phyloP scores from a whole-genome alignment of 2,329 filamentous ascomycete species.

The Epichloe sibirici region DNA sequence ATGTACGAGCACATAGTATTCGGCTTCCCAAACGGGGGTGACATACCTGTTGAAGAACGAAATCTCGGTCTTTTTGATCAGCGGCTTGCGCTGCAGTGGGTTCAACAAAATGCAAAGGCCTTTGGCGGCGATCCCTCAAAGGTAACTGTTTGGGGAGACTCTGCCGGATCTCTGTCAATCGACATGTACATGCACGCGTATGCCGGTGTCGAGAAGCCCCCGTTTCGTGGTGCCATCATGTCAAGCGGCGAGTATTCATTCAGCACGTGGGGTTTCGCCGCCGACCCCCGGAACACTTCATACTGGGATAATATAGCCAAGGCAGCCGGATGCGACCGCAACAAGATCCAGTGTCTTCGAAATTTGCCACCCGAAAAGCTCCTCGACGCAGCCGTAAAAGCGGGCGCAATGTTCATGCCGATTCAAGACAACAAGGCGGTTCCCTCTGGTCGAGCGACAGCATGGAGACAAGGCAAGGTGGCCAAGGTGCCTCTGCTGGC shows the following conservation, averaged over 20 bases:
- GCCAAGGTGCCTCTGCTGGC: slow-evolving; percentile 14
- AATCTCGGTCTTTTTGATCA: slow-evolving; percentile 19
- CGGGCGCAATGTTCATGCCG: slow-evolving; percentile 6
- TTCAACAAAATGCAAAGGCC: slow-evolving; percentile 14
- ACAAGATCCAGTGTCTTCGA: slow-evolving; percentile 13
- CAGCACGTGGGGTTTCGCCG: slow-evolving; percentile 8
- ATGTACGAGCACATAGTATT: slow-evolving; percentile 10
- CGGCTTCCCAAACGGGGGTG: slow-evolving; percentile 32
- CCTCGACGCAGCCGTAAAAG: slow-evolving; percentile 6
- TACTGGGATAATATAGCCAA: slow-evolving; percentile 10
- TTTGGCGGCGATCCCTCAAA: slow-evolving; percentile 16
- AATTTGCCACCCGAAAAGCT: slow-evolving; percentile 8
- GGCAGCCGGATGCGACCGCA: slow-evolving; percentile 9
- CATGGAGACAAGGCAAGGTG: slow-evolving; percentile 11
- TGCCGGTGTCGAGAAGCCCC: slow-evolving; percentile 5
- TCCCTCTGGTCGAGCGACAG: slow-evolving; percentile 6
- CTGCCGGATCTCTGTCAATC: slow-evolving; percentile 20
- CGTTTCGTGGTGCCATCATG: slow-evolving; percentile 16
- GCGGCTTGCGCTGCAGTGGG: slow-evolving; percentile 15
- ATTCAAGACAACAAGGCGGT: slow-evolving; percentile 12
- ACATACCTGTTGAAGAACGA: slow-evolving; percentile 23
- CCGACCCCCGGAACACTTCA: not conserved
- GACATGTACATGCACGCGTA: slow-evolving; percentile 15
- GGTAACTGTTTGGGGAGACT: slow-evolving; percentile 18
- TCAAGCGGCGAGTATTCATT: slow-evolving; percentile 19